Base-by-base conservation (phyloP, 1,284 basidiomycete genomes). In the Leccinum glutinopallens region DNA sequence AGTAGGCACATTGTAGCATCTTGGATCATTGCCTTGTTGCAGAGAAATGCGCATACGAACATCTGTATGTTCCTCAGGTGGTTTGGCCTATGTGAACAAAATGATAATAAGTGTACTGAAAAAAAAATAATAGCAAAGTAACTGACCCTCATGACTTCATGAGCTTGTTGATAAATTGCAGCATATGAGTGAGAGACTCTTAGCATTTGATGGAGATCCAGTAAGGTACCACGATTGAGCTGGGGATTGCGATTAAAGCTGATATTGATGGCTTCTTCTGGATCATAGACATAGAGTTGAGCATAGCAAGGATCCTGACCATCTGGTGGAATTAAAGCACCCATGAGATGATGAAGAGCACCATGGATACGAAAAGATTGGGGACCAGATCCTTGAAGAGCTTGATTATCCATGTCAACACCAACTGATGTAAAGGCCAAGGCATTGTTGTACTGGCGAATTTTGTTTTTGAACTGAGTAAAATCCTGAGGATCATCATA, bases 321-420 rank as follows among this genome's bases (percentile, higher is more conserved):
- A 15, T 43, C 41, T 43, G 41, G 5, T 43, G 41, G 41, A 43
- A 43, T 43, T 9, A 43, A 43, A 43, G 41, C 41, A 43, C 41
- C 41, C 41, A 43, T 43, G 13, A 43, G 41, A 15, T 43, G 41
- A 43, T 43, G 17, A 43, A 13, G 41, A 43, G 41, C 41, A 46
- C n/a, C 17, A 46, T 46, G 43, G 17, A 46, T n/a, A 17, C n/a
- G 4, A n/a, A 80, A 82, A 6, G 75, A 70, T 10, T 73, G 73
- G 4, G 73, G 73, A 0, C 78, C 78, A 59, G 61, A 32, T 4
- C 76, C 73, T 54, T 66, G 55, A 56, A 77, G 75, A 22, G 22
- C 22, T 22, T 22, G 22, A 22, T 22, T 22, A 22, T 22, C 22
- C 22, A 22, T 22, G 22, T 22, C 22, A 22, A 22, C 22, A 22